Conservation (phyloP, 1,284 basidiomycete genomes). For the Pholiota adiposa region DNA sequence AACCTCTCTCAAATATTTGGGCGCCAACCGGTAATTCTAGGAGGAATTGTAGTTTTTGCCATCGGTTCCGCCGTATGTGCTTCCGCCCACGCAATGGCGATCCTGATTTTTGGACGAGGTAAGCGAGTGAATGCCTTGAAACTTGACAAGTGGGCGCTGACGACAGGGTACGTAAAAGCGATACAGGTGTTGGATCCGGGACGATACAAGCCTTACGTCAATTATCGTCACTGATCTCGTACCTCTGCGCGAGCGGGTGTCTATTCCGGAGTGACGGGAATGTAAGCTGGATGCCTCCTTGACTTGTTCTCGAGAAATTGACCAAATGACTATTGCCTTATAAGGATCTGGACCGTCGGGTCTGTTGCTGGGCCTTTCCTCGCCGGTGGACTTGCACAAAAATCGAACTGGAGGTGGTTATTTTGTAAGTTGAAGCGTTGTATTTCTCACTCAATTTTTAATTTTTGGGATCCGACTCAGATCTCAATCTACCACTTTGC, state of each 20-base stretch:
- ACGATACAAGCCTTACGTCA: constrained; percentile 44
- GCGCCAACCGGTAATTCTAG: constrained; percentile 40
- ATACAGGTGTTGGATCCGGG: constrained; percentile 54
- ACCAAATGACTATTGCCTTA: not conserved
- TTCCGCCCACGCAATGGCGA: constrained; percentile 42
- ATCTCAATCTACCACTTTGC: constrained; percentile 13
- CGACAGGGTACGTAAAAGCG: constrained; percentile 24
- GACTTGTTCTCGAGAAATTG: not conserved
- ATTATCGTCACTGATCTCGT: constrained; percentile 53
- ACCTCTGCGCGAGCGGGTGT: constrained; percentile 28
- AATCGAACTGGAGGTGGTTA: constrained; percentile 42
- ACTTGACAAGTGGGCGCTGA: not conserved
- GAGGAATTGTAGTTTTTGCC: constrained; percentile 42
- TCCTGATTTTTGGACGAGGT: constrained; percentile 46
- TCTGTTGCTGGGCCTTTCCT: constrained; percentile 33
- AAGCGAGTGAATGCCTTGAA: constrained; percentile 10
- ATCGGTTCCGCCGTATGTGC: constrained; percentile 50
- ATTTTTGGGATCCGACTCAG: not conserved
- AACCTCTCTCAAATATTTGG: constrained; percentile 38
- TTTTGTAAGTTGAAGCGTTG: constrained; percentile 35
- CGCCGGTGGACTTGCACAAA: constrained; percentile 14
- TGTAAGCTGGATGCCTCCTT: constrained; percentile 13
- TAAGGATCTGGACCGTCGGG: constrained; percentile 36
- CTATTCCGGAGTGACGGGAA: constrained; percentile 19
- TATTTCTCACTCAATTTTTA: not conserved